Percentiles rank a stretch among this genome's conserved stretches.
phyloP scores from a whole-genome alignment of 78 protist genomes.

The Andalucia godoyi region DNA sequence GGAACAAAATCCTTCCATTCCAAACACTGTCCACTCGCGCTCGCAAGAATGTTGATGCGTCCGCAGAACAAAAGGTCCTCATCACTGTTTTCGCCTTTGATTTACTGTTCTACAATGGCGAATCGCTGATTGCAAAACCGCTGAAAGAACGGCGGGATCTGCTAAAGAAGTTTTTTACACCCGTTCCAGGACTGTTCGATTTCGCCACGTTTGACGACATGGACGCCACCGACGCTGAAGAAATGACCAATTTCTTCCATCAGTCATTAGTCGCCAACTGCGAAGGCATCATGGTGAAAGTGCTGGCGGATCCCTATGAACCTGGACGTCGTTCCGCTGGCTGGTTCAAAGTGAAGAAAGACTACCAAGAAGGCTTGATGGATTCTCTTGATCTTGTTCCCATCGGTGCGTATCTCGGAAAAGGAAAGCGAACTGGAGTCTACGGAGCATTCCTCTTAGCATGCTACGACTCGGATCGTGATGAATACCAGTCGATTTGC shows the following conservation, averaged over 20 bases:
- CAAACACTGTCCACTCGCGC: constrained; percentile 78
- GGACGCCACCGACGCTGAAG: constrained; percentile 55
- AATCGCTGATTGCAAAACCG: constrained; percentile 26
- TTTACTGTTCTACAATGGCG: constrained; percentile 82
- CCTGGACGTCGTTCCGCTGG: constrained; percentile 68
- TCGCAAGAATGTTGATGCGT: constrained; percentile 57
- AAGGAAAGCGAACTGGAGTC: constrained; percentile 92
- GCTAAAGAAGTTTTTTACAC: neutral
- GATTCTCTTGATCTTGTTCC: constrained; percentile 94
- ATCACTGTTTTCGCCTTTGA: constrained; percentile 96
- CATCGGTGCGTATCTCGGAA: constrained; percentile 90
- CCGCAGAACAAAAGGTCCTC: constrained; percentile 49
- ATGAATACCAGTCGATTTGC: constrained; percentile 75
- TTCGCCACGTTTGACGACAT: constrained; percentile 53
- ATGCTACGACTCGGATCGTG: constrained; percentile 80
- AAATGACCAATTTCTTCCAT: constrained; percentile 58
- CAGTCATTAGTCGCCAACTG: constrained; percentile 58
- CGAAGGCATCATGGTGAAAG: constrained; percentile 96
- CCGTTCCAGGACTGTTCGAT: constrained; percentile 9
- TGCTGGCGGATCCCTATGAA: constrained; percentile 64
- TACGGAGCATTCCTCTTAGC: constrained; percentile 88
- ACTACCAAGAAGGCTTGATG: constrained; percentile 88
- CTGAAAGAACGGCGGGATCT: constrained; percentile 11
- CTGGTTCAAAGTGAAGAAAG: constrained; percentile 94
- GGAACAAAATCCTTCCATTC: constrained; percentile 72